These are phyloP conservation scores for Castanospermum australe DNA, from an alignment of 306 rosid genomes.

Conservation along the genomic window DNA sequence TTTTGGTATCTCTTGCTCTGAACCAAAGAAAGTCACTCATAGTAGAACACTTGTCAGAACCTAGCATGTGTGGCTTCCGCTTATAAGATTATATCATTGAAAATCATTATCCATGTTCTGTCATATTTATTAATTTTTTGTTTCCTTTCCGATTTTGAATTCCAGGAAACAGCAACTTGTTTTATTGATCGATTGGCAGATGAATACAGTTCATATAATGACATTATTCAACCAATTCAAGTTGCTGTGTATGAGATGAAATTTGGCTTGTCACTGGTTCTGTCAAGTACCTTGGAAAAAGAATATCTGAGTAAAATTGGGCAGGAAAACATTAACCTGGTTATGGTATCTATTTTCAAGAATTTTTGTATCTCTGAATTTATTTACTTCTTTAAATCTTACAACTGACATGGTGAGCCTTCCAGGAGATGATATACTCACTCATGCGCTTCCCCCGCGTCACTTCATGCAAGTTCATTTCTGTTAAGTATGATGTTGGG, in stretches of 20 bases:
- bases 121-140: neutral
- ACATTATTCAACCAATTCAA: constrained; percentile 86
- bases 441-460: constrained; percentile 79
- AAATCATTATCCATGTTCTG: neutral
- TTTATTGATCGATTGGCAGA: constrained; percentile 64
- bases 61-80: neutral
- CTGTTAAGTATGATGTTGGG: constrained; percentile 37
- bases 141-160: constrained; percentile 24
- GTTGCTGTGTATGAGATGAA: constrained; percentile 92
- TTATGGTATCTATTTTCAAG: constrained; percentile 51
- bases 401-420: constrained; percentile 30
- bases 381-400: neutral
- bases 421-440: constrained; percentile 64
- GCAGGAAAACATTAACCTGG: constrained; percentile 33
- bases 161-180: constrained; percentile 63
- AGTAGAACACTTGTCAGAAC: neutral
- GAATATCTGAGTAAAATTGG: constrained; percentile 37
- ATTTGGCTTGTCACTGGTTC: constrained; percentile 70
- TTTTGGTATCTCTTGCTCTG: neutral
- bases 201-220: constrained; percentile 51
- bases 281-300: constrained; percentile 48
- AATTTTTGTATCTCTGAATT: constrained; percentile 16
- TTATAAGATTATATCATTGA: neutral
- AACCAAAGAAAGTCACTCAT: neutral
- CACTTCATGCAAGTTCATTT: constrained; percentile 42